These are phyloP conservation scores for Acanthamoeba royreba DNA, from an alignment of 208 protist genomes.

Conservation along the genomic window DNA sequence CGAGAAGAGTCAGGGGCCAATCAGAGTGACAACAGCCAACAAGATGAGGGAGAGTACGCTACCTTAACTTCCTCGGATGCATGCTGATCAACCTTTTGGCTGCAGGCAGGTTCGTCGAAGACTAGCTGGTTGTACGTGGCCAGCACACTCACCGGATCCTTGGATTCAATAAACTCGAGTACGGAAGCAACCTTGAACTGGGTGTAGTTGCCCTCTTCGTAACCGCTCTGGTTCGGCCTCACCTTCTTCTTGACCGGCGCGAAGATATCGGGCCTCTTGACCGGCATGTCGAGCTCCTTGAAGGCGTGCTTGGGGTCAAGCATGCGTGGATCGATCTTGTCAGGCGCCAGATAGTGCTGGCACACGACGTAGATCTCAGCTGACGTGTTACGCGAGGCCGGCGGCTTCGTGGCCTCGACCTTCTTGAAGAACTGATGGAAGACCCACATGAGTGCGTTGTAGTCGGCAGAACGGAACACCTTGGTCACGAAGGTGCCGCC, in stretches of 20 bases:
- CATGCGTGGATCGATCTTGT: conserved; percentile 93
- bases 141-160: conserved; percentile 88
- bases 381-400: conserved; percentile 94
- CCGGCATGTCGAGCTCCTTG: conserved; percentile 83
- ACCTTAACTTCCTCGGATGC: too few species aligned
- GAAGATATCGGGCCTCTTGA: background rate
- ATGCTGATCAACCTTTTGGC: too few species aligned
- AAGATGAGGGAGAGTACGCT: too few species aligned
- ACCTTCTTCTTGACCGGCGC: conserved; percentile 61
- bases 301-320: conserved; percentile 95
- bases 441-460: conserved; percentile 97
- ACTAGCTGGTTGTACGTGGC: conserved; percentile 86
- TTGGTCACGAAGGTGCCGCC: conserved; percentile 95
- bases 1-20: too few species aligned
- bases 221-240: conserved; percentile 83
- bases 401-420: conserved; percentile 97
- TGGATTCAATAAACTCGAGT: conserved; percentile 85
- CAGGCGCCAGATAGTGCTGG: conserved; percentile 91
- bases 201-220: conserved; percentile 84
- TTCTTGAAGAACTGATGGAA: conserved; percentile 97
- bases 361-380: conserved; percentile 99
- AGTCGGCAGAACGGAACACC: conserved; percentile 98
- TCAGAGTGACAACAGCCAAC: too few species aligned
- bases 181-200: conserved; percentile 83
- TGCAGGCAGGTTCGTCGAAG: conserved; percentile 86